Percentiles rank a stretch among this genome's conserved stretches.
These are phyloP conservation scores for Argentina anserina DNA, from an alignment of 306 rosid genomes.

Conservation along the genomic window DNA sequence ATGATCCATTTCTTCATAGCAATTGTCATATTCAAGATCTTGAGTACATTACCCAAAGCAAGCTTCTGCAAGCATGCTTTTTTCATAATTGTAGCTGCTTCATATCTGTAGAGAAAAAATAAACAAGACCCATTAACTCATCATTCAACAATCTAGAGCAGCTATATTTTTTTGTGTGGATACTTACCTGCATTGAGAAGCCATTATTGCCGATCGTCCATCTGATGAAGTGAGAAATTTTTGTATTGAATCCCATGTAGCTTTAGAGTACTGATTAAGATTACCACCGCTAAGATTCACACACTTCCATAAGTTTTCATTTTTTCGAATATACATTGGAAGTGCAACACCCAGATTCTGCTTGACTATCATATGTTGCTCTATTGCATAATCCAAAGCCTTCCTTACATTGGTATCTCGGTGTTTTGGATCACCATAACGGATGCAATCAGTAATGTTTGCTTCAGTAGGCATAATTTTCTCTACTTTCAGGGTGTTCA, in stretches of 20 bases:
- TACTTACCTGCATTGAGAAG: slow-evolving; percentile 67
- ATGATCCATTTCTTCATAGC: slow-evolving; percentile 62
- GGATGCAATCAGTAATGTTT: slow-evolving; percentile 63
- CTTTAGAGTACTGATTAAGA: slow-evolving; percentile 37
- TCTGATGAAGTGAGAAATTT: slow-evolving; percentile 50
- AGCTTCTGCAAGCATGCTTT: slow-evolving; percentile 50
- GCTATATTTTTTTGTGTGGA: background rate
- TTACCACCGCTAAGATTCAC: slow-evolving; percentile 52
- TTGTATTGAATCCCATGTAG: slow-evolving; percentile 49
- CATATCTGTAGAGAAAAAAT: slow-evolving; percentile 53
- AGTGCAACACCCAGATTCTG: slow-evolving; percentile 43
- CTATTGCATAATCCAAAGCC: slow-evolving; percentile 63
- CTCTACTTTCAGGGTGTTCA: slow-evolving; percentile 58
- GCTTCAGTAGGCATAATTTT: slow-evolving; percentile 64
- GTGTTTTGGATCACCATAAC: slow-evolving; percentile 58
- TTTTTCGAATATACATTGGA: slow-evolving; percentile 54
- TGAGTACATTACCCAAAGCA: slow-evolving; percentile 62
- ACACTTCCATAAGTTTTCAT: slow-evolving; percentile 59
- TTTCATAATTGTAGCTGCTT: slow-evolving; percentile 52
- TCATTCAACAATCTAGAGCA: slow-evolving; percentile 16
- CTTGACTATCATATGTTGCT: slow-evolving; percentile 47
- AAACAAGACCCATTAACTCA: slow-evolving; percentile 7
- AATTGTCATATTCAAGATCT: slow-evolving; percentile 58
- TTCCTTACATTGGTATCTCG: slow-evolving; percentile 49
- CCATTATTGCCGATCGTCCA: slow-evolving; percentile 55